Base-by-base conservation (phyloP, 1,139 yeast species). In the Cylindricascospora bacillispora region DNA sequence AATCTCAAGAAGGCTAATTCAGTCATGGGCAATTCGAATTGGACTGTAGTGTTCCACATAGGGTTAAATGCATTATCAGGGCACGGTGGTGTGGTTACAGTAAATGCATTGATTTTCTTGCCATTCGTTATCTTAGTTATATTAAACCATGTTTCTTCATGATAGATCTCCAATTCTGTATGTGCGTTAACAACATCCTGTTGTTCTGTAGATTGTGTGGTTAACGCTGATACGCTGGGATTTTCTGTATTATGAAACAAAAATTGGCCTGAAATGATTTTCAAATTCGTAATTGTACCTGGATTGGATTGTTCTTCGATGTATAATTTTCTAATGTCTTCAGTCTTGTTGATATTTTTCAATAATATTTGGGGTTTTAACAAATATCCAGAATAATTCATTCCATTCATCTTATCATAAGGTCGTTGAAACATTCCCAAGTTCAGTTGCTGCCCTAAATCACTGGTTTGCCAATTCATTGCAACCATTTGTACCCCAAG, bases 401-500 rank as follows among this genome's bases (percentile, higher is more conserved):
- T 30, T 9, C 40, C 38, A 22, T 42, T 39, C 20, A 18, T 12
- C 15, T 24, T 16, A n/a, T 25, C 23, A 25, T 16, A 6, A 25
- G 12, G 23, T 25, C 17, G 11, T 17, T 70, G 59, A 53, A 89
- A 89, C 63, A 86, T 60, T 0, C 95, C 82, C 42, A 80, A 81
- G 51, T 85, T 86, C n/a, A 89, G 49, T 47, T 83, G 94, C 50
- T 85, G 89, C 0, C 95, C 95, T 14, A 73, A 40, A 48, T 89
- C 98, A 51, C 73, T 78, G 0, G 93, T 79, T 54, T 89, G 98
- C 97, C 97, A 92, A 49, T 89, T 89, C 2, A 94, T 75, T 0
- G 98, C 97, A 3, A 82, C 97, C 85, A 92, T 71, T 49, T 89
- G 98, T 4, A 69, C 77, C 0, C 99, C 99, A 31, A 68, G 62